Evolutionary conservation across 179 eudicot genomes (phyloP).

Genomic region (Beta macrorhiza): DNA sequence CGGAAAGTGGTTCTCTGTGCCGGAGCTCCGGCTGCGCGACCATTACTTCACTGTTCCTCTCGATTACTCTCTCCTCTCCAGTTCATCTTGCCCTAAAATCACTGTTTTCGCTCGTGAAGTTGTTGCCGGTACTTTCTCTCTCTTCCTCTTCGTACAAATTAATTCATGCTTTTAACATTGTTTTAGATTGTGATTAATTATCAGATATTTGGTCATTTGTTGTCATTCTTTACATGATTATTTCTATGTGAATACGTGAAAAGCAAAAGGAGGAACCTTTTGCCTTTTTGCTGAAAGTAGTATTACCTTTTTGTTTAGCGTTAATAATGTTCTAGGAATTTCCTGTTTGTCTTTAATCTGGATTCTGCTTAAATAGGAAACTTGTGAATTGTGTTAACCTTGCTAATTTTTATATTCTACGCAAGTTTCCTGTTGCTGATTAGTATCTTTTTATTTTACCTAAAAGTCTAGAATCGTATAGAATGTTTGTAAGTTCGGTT

Average conservation of each 20-base stretch:
- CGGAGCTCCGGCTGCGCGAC: constrained; percentile 86
- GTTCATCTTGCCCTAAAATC: constrained; percentile 47
- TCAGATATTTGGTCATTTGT: neutral
- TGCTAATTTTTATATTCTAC: too few species aligned
- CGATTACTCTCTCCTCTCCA: constrained; percentile 51
- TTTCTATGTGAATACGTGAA: neutral
- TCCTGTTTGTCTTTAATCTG: too few species aligned
- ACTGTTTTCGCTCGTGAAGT: constrained; percentile 88
- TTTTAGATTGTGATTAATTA: neutral
- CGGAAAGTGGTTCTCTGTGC: constrained; percentile 80
- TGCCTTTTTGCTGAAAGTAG: neutral
- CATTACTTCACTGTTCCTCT: constrained; percentile 87
- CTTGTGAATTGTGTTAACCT: too few species aligned
- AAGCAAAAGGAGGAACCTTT: neutral
- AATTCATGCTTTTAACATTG: neutral
- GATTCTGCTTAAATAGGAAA: too few species aligned
- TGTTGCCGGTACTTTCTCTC: constrained; percentile 51
- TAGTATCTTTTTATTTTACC: neutral
- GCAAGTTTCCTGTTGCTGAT: too few species aligned
- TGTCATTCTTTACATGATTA: neutral
- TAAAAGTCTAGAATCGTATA: neutral
- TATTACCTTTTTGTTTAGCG: too few species aligned
- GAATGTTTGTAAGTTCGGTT: neutral
- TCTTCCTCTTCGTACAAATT: neutral
- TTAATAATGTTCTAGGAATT: too few species aligned